A percentile compares a stretch with the other conserved stretches of the same genome.
These are phyloP conservation scores for Cercospora janseana DNA, from an alignment of 2,329 filamentous ascomycete species.

Conservation along the genomic window DNA sequence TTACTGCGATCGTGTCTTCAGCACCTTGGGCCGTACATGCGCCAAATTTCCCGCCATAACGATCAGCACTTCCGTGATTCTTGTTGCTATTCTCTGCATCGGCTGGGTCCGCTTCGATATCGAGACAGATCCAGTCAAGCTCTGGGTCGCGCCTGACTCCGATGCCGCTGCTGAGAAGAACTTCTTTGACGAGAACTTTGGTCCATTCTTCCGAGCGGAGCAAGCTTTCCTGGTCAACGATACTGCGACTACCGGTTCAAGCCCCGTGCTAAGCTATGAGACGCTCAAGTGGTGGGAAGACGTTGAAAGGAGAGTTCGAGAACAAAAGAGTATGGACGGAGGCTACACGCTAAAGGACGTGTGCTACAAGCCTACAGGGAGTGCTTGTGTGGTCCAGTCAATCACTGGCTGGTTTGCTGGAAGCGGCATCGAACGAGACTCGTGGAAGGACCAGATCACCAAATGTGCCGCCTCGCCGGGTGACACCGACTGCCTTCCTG, in stretches of 20 bases:
- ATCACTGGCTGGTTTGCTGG: constrained; percentile 81
- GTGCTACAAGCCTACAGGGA: constrained; percentile 88
- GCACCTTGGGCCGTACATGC: constrained; percentile 72
- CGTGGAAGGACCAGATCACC: constrained; percentile 70
- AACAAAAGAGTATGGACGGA: constrained; percentile 67
- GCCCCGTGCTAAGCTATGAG: constrained; percentile 82
- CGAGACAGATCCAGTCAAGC: constrained; percentile 82
- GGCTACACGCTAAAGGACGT: constrained; percentile 75
- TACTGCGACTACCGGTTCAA: constrained; percentile 59
- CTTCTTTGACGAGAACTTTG: constrained; percentile 91
- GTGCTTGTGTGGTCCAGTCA: constrained; percentile 89
- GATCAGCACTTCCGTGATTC: constrained; percentile 69
- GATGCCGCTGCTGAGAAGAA: constrained; percentile 86
- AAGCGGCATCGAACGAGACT: constrained; percentile 51
- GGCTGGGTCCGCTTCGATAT: constrained; percentile 87
- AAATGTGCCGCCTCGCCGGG: constrained; percentile 71
- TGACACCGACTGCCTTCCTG: constrained; percentile 65
- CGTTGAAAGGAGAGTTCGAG: constrained; percentile 73
- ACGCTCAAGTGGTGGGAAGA: constrained; percentile 92
- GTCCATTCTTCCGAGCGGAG: constrained; percentile 91
- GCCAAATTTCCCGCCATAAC: constrained; percentile 83
- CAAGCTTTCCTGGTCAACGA: constrained; percentile 95
- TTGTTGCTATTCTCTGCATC: constrained; percentile 75
- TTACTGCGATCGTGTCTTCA: constrained; percentile 76
- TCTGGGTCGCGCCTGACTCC: constrained; percentile 97